Evolutionary conservation across 352 stramenopile genomes (phyloP), one percentile per base, ranked within the genome.

Genomic region (Phytopythium cucurbitacearum): DNA sequence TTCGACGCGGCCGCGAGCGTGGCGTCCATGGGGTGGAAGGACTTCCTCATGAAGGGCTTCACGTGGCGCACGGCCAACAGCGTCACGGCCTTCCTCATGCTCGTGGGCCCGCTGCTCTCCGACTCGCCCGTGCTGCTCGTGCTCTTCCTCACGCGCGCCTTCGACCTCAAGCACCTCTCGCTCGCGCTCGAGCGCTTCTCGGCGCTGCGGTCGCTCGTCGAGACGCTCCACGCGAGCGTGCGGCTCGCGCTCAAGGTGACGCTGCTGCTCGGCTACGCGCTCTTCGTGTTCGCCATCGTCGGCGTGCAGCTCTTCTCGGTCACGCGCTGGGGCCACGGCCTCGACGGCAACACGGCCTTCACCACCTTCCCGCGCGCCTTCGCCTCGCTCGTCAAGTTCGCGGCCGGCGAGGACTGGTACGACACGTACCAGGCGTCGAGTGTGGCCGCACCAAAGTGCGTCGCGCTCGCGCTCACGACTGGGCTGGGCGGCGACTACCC

Each of bases 101-200:
- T 91, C 5, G 73, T 87, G 0, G 81, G 81, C 0, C 79, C 81
- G 10, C 58, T 88, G 10, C 34, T 94, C 9, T 83, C 77, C 0
- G 38, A 77, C 47, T 91, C 79, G 0, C 74, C 81, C 0, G 73
- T 87, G 7, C 42, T 92, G 0, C 62, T 94, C 1, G 73, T 94
- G n/a, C 63, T 91, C 7, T 80, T 82, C 0, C 87, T 91, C 67
- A 87, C 80, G 4, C 59, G 83, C 12, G 81, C 80, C 3, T 91
- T 94, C 41, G 84, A 94, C 54, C 92, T 91, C 56, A 88, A 89
- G 28, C 80, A 94, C 53, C 71, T 94, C 0, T 81, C 80, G n/a
- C 51, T 91, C 9, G 80, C 91, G 1, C 64, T 94, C 3, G 83
- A 94, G 53, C 64, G 72, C 1, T 85, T 85, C 57, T 65, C 72